phyloP scores from a whole-genome alignment of 2,329 filamentous ascomycete genomes.

The Nannizziopsis arthrosporioides region DNA sequence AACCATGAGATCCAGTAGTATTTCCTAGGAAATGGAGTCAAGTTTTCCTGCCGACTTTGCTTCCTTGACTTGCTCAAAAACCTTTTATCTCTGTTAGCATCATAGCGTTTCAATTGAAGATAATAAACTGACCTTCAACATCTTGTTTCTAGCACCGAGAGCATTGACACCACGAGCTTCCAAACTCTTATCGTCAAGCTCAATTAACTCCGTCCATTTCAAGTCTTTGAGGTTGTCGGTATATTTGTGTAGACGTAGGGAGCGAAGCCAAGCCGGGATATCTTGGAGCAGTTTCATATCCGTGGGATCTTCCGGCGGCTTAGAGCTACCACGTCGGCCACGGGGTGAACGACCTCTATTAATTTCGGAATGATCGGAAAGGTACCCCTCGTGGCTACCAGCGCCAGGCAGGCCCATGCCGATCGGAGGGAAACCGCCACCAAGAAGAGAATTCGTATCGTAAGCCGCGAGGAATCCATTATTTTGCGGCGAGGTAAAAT shows the following conservation, averaged over 20 bases:
- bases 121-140: constrained; percentile 63
- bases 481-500: constrained; percentile 78
- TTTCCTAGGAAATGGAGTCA: constrained; percentile 18
- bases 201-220: constrained; percentile 87
- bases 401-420: constrained; percentile 63
- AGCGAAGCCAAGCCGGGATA: constrained; percentile 91
- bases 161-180: constrained; percentile 92
- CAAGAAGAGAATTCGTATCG: constrained; percentile 60
- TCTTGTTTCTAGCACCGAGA: constrained; percentile 86
- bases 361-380: constrained; percentile 90
- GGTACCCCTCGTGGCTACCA: constrained; percentile 65
- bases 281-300: constrained; percentile 83
- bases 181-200: constrained; percentile 83
- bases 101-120: not conserved
- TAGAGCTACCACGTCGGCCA: constrained; percentile 84
- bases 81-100: constrained; percentile 32
- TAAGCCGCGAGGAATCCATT: constrained; percentile 91
- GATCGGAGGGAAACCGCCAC: constrained; percentile 58
- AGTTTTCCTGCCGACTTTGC: constrained; percentile 65
- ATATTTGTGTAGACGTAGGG: constrained; percentile 92
- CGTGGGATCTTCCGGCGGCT: constrained; percentile 94
- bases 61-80: constrained; percentile 91
- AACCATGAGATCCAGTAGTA: not conserved
- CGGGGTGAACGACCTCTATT: constrained; percentile 81
- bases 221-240: constrained; percentile 96